phyloP scores from a whole-genome alignment of 2,329 filamentous ascomycete species.

The Apiospora malaysiana region DNA sequence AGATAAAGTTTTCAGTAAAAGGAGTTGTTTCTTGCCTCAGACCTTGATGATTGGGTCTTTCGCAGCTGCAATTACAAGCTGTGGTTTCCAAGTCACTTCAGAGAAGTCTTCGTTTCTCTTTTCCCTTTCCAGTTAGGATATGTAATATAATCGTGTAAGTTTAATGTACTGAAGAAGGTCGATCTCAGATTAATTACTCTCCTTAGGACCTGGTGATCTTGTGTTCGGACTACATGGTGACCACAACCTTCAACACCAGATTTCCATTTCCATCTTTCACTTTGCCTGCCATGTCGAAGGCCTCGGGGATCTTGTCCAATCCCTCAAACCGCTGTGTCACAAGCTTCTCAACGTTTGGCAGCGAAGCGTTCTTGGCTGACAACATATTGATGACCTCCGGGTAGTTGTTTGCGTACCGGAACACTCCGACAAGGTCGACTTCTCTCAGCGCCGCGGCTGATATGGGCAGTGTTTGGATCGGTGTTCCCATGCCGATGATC shows the following conservation, averaged over 20 bases:
- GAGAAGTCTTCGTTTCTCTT: too few species aligned
- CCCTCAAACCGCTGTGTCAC: conserved; percentile 75
- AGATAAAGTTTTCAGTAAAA: too few species aligned
- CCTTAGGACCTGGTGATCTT: too few species aligned
- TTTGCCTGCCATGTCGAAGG: conserved; percentile 75
- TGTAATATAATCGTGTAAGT: too few species aligned
- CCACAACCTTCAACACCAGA: conserved; percentile 77
- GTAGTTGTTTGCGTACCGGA: conserved; percentile 81
- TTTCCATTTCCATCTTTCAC: conserved; percentile 73
- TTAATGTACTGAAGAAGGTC: too few species aligned
- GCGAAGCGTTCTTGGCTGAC: conserved; percentile 51
- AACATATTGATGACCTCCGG: conserved; percentile 58
- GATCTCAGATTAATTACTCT: too few species aligned
- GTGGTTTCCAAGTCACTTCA: too few species aligned
- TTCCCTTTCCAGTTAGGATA: too few species aligned
- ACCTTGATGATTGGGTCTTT: too few species aligned
- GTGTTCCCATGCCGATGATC: conserved; percentile 81
- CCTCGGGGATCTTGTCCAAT: conserved; percentile 65
- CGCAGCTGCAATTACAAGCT: too few species aligned
- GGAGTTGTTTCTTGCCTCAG: too few species aligned
- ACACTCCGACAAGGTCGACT: conserved; percentile 79
- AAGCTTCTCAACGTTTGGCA: conserved; percentile 70
- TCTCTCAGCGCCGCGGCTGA: conserved; percentile 76
- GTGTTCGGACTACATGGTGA: conserved; percentile 47
- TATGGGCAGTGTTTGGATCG: conserved; percentile 75